These are phyloP conservation scores for Colletotrichum spaethianum DNA, from an alignment of 2,329 filamentous ascomycete genomes.

Conservation along the genomic window DNA sequence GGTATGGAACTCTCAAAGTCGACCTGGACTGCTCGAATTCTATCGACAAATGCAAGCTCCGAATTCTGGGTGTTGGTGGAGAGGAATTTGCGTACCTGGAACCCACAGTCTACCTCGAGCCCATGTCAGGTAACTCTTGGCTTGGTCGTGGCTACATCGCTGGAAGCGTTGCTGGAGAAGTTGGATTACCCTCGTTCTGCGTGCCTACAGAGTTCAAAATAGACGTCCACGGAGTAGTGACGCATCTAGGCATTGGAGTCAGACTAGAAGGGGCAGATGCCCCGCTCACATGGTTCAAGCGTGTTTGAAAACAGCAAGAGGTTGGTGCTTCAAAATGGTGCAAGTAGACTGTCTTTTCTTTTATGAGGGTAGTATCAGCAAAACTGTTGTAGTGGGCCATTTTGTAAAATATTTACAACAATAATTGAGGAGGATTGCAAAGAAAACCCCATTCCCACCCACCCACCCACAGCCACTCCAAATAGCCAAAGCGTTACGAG, in stretches of 20 bases:
- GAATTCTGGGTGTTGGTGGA: constrained; percentile 7
- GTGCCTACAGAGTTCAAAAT: constrained; percentile 22
- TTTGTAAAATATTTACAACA: not conserved
- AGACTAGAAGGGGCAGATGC: constrained; percentile 4
- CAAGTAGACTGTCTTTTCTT: not conserved
- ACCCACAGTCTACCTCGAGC: constrained; percentile 21
- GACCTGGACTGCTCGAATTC: constrained; percentile 36
- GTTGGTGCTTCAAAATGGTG: not conserved
- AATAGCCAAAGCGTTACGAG: not conserved
- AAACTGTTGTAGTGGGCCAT: not conserved
- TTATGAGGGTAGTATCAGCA: fast-evolving
- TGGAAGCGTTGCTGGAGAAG: fast-evolving
- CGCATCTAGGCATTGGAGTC: constrained; percentile 19
- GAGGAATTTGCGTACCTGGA: constrained; percentile 6
- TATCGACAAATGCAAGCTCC: constrained; percentile 40
- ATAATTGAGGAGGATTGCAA: no score
- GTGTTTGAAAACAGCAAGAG: not conserved
- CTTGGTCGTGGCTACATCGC: constrained; percentile 22
- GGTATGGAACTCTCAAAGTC: constrained; percentile 44
- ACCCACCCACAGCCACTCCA: not conserved
- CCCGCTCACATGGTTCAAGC: constrained; percentile 29
- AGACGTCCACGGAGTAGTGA: not conserved
- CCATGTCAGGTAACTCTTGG: constrained; percentile 44
- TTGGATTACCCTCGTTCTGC: not conserved
- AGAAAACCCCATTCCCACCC: not conserved